Base-by-base conservation (phyloP, 768 basidiomycete genomes). In the Naganishia vaughanmartiniae region DNA sequence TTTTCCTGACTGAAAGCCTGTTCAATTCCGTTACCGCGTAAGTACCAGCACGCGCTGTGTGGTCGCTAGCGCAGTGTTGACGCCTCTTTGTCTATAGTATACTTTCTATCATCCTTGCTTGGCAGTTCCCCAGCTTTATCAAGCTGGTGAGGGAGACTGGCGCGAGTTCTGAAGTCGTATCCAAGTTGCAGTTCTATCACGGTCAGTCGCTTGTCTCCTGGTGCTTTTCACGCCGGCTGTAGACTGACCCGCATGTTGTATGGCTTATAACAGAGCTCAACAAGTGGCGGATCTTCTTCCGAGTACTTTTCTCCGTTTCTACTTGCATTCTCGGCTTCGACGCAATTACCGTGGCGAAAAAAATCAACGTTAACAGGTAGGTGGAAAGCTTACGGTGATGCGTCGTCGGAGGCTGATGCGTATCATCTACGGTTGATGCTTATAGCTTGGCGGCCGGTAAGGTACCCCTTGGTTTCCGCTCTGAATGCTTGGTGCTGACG, bases 121-220 rank as follows among this genome's bases (percentile, higher is more conserved):
- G 46, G 24, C 51, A 69, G n/a, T 54, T 69, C 11, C 68, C 68
- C 12, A 58, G 15, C 19, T 69, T 69, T 45, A 60, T 69, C 46
- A 53, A 30, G n/a, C 57, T 58, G 54, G 56, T 58, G 26, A 48
- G 21, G 46, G 68, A 58, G 14, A 57, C 56, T 26, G 68, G 68
- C 39, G 68, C 56, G 24, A 60, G 57, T 26, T 34, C 36, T 9
- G 68, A 69, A 46, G 68, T 69, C 1, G 12, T 69, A n/a, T 60
- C 68, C 57, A 69, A 69, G 45, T 42, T 69, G 45, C 51, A 54
- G n/a, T 69, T 69, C n/a, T 69, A 58, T 57, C 42, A 53, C 19
- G 68, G 68, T 57, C 31, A 42, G 67, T 15, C 14, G 5, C 42
- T 15, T 15, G 10, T 42, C 7, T 15, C 42, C 42, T 15, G n/a